Conservation (phyloP, 176 grass and related monocot species). For the Aegilops sharonensis region DNA sequence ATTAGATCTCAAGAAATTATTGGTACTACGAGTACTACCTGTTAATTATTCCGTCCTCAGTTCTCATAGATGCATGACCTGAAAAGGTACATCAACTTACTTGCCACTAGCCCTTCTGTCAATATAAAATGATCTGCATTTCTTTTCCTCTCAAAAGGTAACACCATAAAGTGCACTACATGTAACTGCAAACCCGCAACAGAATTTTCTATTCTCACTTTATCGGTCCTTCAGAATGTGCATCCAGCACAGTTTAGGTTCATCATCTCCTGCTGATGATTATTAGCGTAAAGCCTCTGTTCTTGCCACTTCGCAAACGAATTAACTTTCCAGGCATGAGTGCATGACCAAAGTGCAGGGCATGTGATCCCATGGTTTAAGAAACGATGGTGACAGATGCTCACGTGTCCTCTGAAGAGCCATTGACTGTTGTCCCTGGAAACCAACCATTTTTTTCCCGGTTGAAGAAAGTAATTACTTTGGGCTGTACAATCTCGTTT, state of each 20-base stretch:
- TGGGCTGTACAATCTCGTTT: no score
- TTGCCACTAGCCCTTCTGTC: not conserved
- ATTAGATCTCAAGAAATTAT: not conserved
- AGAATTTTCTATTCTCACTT: slow-evolving; percentile 15
- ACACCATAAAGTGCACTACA: not conserved
- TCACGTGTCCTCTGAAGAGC: slow-evolving; percentile 23
- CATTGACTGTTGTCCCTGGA: slow-evolving; percentile 32
- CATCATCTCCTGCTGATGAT: slow-evolving; percentile 35
- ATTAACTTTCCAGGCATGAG: slow-evolving; percentile 17
- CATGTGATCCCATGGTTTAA: slow-evolving; percentile 28
- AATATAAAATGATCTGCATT: not conserved
- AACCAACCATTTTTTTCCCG: not conserved
- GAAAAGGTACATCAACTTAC: not conserved
- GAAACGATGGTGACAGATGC: not conserved
- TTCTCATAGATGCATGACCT: not conserved
- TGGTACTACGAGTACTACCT: not conserved
- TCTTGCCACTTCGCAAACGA: slow-evolving; percentile 29
- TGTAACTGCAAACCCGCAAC: slow-evolving; percentile 33
- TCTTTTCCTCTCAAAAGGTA: not conserved
- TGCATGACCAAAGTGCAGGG: slow-evolving; percentile 10
- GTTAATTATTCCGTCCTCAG: not conserved
- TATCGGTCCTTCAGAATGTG: slow-evolving; percentile 22
- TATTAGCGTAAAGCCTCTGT: slow-evolving; percentile 17
- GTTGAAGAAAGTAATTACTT: no score
- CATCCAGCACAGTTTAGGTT: not conserved